Evolutionary conservation across 2,329 filamentous ascomycete species (phyloP).

Genomic region (Geoglossum cookeanum): DNA sequence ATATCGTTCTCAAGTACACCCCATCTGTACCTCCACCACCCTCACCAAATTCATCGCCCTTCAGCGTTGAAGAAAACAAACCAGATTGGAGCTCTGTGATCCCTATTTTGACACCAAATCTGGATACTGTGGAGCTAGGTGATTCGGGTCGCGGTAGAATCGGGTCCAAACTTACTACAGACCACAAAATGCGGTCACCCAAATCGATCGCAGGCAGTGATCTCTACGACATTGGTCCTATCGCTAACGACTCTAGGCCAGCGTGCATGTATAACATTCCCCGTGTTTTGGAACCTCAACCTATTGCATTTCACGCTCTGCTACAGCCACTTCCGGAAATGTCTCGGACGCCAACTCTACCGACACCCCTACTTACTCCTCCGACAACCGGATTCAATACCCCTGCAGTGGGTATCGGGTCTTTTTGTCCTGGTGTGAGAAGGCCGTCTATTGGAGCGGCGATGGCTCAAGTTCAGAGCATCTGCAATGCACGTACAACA

Average conservation of each 20-base stretch:
- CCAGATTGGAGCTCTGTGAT: constrained; percentile 29
- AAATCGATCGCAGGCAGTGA: background rate
- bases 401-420: constrained; percentile 40
- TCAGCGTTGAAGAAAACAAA: constrained; percentile 11
- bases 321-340: constrained; percentile 29
- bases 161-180: background rate
- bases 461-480: constrained; percentile 37
- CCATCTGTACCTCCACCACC: constrained; percentile 31
- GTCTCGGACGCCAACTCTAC: constrained; percentile 34
- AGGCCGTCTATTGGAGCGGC: constrained; percentile 38
- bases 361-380: constrained; percentile 43
- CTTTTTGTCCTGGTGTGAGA: constrained; percentile 22
- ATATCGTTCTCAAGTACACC: constrained; percentile 73
- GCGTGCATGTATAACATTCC: constrained; percentile 19
- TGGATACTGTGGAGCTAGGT: constrained; percentile 27
- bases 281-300: constrained; percentile 31
- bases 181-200: background rate
- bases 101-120: constrained; percentile 35
- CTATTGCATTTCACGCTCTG: constrained; percentile 21
- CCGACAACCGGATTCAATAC: constrained; percentile 32
- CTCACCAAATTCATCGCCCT: constrained; percentile 13
- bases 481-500: constrained; percentile 34
- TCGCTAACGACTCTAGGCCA: constrained; percentile 15
- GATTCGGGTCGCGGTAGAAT: constrained; percentile 10
- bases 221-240: background rate